Evolutionary conservation across 805 yeast species (phyloP).

Genomic region (Candida cerambycidarum): DNA sequence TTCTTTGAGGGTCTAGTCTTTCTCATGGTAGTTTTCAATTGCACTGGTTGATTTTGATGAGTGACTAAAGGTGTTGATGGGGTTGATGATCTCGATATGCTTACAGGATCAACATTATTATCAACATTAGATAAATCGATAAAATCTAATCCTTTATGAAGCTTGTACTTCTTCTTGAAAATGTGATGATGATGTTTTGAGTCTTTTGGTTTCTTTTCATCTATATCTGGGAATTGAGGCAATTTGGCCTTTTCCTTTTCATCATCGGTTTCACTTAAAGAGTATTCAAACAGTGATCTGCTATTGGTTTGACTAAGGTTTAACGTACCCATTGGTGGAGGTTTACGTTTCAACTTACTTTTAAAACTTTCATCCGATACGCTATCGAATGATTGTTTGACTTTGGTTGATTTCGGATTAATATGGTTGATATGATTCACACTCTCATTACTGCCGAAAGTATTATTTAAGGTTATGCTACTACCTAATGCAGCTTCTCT

Average conservation of each 20-base stretch:
- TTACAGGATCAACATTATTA: conserved; percentile 15
- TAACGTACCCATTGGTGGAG: conserved; percentile 17
- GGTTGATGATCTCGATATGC: conserved; percentile 13
- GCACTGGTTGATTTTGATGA: conserved; percentile 30
- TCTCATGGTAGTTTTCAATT: conserved; percentile 53
- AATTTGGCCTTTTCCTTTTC: conserved; percentile 16
- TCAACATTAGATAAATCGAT: conserved; percentile 12
- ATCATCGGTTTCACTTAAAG: conserved; percentile 9
- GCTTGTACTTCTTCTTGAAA: conserved; percentile 22
- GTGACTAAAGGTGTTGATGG: conserved; percentile 16
- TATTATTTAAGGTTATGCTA: neutral
- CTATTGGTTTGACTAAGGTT: conserved; percentile 3
- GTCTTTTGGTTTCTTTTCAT: conserved; percentile 14
- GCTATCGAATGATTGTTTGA: conserved; percentile 13
- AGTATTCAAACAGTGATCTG: conserved; percentile 15
- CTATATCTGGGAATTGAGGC: conserved; percentile 36
- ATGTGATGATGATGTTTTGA: conserved; percentile 15
- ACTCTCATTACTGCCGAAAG: conserved; percentile 19
- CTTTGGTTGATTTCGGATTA: conserved; percentile 4
- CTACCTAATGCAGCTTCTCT: conserved; percentile 22
- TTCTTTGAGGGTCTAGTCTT: conserved; percentile 40
- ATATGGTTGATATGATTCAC: conserved; percentile 10
- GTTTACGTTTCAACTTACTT: conserved; percentile 23
- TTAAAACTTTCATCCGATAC: conserved; percentile 12
- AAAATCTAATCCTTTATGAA: conserved; percentile 11